These are phyloP conservation scores for Globisporangium abappressorium DNA, from an alignment of 352 stramenopile species.

Conservation along the genomic window DNA sequence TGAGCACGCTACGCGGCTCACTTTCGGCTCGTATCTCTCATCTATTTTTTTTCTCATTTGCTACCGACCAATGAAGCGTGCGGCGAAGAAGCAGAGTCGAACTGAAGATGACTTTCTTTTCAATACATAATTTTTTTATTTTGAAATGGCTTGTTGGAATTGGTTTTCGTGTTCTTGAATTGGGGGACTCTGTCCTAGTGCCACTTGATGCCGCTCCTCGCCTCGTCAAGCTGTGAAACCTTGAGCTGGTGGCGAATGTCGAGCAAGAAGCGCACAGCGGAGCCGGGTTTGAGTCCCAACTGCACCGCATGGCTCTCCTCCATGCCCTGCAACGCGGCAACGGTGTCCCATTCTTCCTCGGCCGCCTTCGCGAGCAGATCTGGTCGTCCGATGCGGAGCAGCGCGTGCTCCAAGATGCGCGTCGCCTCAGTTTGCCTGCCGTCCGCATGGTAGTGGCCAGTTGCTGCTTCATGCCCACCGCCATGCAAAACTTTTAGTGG, in stretches of 20 bases:
- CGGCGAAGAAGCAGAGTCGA: slow-evolving; percentile 5
- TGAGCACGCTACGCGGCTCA: not conserved
- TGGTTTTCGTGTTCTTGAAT: not conserved
- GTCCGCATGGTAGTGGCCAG: too few species aligned
- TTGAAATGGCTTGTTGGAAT: not conserved
- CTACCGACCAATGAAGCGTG: not conserved
- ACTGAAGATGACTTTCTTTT: slow-evolving; percentile 9
- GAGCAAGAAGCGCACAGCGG: not conserved
- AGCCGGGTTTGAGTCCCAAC: slow-evolving; percentile 1
- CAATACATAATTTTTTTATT: slow-evolving; percentile 15
- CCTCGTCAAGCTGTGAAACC: not conserved
- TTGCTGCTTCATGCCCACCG: too few species aligned
- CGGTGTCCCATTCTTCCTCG: not conserved
- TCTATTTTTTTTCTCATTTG: slow-evolving; percentile 6
- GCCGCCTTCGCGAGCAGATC: not conserved
- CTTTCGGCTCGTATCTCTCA: not conserved
- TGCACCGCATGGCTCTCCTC: not conserved
- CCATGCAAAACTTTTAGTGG: too few species aligned
- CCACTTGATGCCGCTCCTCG: not conserved
- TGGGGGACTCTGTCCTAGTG: not conserved
- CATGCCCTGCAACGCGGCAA: not conserved
- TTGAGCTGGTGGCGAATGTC: not conserved
- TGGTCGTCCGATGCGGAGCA: not conserved
- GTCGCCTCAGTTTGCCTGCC: too few species aligned
- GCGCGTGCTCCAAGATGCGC: not conserved